Conservation (phyloP, 1,139 yeast species). For the Candida gigantensis region DNA sequence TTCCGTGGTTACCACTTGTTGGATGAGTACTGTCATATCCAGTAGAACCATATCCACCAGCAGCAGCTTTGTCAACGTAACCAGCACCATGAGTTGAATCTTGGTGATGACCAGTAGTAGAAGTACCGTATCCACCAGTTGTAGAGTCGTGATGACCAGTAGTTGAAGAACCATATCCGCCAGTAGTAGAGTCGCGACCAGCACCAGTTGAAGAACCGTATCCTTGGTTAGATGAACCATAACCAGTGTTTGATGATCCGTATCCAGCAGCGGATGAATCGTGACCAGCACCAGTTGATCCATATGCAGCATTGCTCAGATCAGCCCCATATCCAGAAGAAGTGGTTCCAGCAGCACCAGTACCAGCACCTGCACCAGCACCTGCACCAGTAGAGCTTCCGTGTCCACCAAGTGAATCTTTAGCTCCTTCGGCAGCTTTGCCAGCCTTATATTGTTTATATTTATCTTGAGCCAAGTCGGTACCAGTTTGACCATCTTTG, state of each 20-base stretch:
- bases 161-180: too few species aligned
- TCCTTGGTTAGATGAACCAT: too few species aligned
- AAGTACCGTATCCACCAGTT: too few species aligned
- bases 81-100: constrained; percentile 4
- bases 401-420: not conserved
- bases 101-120: constrained; percentile 6
- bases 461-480: constrained; percentile 15
- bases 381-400: not conserved
- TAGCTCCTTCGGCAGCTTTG: constrained; percentile 1
- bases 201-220: too few species aligned
- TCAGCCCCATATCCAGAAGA: constrained; percentile 8
- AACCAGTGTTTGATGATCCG: constrained; percentile 2
- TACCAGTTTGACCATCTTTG: constrained; percentile 15
- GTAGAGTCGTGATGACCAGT: too few species aligned
- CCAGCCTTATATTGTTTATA: constrained; percentile 10
- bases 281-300: constrained; percentile 1
- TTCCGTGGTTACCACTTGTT: too few species aligned
- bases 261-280: constrained; percentile 4
- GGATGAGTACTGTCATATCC: not conserved
- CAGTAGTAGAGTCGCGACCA: too few species aligned
- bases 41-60: constrained; percentile 10
- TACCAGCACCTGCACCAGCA: not conserved
- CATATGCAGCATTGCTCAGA: constrained; percentile 4
- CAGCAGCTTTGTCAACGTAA: constrained; percentile 8
- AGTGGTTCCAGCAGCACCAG: constrained; percentile 6